Evolutionary conservation across 2,329 filamentous ascomycete species (phyloP).

Genomic region (Paraphoma chrysanthemicola): DNA sequence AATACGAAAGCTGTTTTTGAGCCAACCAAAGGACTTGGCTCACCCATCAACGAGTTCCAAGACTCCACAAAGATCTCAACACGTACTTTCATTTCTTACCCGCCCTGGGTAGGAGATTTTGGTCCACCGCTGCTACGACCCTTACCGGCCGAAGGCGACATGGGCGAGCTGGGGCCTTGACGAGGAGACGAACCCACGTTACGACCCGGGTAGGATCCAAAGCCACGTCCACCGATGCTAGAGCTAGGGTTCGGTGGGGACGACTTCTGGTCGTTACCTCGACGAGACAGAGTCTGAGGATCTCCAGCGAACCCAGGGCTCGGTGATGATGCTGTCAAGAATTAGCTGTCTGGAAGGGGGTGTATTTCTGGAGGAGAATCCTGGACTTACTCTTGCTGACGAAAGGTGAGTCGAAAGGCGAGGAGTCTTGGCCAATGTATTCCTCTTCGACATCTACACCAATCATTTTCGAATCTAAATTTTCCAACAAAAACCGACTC

Average conservation of each 20-base stretch:
- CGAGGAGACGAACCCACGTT: background rate
- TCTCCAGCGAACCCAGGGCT: background rate
- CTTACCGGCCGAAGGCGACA: background rate
- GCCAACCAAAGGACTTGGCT: too few relatives aligned
- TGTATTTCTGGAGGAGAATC: background rate
- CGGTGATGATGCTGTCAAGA: background rate
- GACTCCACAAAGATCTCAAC: too few relatives aligned
- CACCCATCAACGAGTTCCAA: background rate
- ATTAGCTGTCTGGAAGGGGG: background rate
- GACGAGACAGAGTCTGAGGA: background rate
- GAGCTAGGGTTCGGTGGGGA: background rate
- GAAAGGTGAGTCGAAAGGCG: background rate
- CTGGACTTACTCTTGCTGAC: background rate
- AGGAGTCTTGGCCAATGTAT: background rate
- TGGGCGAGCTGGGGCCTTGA: background rate
- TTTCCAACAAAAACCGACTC: background rate
- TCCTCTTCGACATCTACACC: background rate
- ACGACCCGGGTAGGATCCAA: background rate
- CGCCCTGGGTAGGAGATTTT: background rate
- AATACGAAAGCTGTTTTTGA: background rate
- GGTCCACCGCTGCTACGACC: background rate
- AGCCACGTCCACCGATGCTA: background rate
- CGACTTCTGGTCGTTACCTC: background rate
- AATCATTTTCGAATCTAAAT: background rate
- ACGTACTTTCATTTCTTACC: too few relatives aligned